These are phyloP conservation scores for Fomitopsis palustris DNA, from an alignment of 1,284 basidiomycete species.

Conservation along the genomic window DNA sequence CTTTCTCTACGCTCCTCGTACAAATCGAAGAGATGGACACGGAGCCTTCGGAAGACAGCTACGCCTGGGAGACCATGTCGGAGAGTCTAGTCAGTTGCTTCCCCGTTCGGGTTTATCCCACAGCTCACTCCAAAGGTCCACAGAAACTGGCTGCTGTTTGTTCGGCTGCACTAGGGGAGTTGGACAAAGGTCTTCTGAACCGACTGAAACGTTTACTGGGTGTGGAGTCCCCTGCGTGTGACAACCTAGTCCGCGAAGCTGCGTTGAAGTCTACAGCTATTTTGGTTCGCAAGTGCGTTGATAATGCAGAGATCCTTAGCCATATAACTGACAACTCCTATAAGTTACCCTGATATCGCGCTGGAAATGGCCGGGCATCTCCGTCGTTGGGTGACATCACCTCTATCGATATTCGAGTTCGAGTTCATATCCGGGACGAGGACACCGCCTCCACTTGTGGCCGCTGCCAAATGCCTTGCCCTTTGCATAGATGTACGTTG, in stretches of 20 bases:
- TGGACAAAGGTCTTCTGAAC: constrained; percentile 70
- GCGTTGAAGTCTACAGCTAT: constrained; percentile 80
- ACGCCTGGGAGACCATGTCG: constrained; percentile 84
- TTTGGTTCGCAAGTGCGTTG: constrained; percentile 73
- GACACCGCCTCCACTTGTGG: constrained; percentile 73
- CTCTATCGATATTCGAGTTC: constrained; percentile 85
- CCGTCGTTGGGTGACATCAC: constrained; percentile 85
- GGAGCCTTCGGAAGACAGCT: constrained; percentile 77
- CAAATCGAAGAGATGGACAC: constrained; percentile 80
- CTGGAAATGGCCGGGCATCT: constrained; percentile 76
- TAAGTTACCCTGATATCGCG: constrained; percentile 80
- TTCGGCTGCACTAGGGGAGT: constrained; percentile 67
- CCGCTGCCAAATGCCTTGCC: constrained; percentile 87
- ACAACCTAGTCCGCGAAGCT: constrained; percentile 81
- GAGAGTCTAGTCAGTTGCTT: constrained; percentile 57
- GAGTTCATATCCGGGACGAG: constrained; percentile 74
- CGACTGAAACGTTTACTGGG: constrained; percentile 78
- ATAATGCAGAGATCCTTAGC: background rate
- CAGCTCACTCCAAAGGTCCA: background rate
- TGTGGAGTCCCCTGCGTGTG: constrained; percentile 76
- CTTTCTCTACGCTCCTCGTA: constrained; percentile 67
- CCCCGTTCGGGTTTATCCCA: background rate
- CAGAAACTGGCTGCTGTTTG: constrained; percentile 90
- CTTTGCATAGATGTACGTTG: constrained; percentile 77
- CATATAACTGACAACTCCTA: background rate